Evolutionary conservation across 495 filamentous ascomycete species (phyloP).

Genomic region (Tuber indicum): DNA sequence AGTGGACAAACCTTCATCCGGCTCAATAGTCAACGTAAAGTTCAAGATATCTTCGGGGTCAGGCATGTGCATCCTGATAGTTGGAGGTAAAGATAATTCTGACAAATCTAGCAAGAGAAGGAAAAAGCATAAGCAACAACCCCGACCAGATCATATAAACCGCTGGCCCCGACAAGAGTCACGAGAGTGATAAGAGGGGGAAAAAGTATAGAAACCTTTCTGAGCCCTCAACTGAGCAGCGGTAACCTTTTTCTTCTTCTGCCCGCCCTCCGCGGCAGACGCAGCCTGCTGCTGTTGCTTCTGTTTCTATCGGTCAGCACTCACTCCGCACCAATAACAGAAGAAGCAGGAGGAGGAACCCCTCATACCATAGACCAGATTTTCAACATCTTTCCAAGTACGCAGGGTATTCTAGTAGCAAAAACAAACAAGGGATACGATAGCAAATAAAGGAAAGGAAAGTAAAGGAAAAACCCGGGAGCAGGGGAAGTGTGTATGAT

Average conservation of each 20-base stretch:
- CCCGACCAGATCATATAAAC: background rate
- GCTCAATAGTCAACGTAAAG: conserved; percentile 87
- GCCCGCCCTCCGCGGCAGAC: conserved; percentile 70
- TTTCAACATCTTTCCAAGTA: conserved; percentile 66
- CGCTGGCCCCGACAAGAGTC: background rate
- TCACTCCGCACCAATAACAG: background rate
- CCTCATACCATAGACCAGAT: conserved; percentile 94
- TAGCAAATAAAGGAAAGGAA: conserved; percentile 1
- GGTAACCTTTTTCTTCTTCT: conserved; percentile 97
- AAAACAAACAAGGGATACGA: background rate
- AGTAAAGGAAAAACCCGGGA: background rate
- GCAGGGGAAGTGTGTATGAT: conserved; percentile 6
- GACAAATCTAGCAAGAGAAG: conserved; percentile 62
- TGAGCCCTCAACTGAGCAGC: conserved; percentile 92
- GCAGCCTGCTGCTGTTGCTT: conserved; percentile 94
- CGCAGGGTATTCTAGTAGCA: background rate
- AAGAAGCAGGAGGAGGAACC: conserved; percentile 13
- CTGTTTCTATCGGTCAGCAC: conserved; percentile 46
- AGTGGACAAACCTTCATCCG: conserved; percentile 63
- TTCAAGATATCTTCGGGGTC: conserved; percentile 95
- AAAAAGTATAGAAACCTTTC: conserved; percentile 59
- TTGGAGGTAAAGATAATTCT: conserved; percentile 79
- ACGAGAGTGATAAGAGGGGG: background rate
- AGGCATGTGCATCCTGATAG: conserved; percentile 88
- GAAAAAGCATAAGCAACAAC: conserved; percentile 2